phyloP scores from a whole-genome alignment of 192 early-diverging fungal species.

The Chytriomyces confervae region DNA sequence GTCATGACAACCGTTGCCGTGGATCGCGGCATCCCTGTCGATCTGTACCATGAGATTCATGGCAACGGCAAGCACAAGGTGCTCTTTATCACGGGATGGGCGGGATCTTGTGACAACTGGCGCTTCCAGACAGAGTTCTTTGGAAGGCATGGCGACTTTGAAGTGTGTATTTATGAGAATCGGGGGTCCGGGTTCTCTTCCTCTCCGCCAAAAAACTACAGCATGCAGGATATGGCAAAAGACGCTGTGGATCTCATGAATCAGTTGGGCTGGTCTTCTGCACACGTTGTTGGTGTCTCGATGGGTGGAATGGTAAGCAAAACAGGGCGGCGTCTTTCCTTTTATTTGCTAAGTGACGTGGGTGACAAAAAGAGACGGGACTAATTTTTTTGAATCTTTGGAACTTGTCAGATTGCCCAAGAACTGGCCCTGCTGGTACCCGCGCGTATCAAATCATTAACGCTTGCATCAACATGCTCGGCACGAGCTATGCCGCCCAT shows the following conservation, averaged over 20 bases:
- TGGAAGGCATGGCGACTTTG: slow-evolving; percentile 68
- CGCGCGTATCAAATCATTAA: slow-evolving; percentile 57
- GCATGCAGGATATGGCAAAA: slow-evolving; percentile 77
- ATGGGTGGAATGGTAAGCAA: slow-evolving; percentile 77
- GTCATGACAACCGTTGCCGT: slow-evolving; percentile 28
- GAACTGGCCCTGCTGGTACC: slow-evolving; percentile 67
- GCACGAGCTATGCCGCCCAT: slow-evolving; percentile 39
- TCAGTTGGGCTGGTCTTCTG: slow-evolving; percentile 71
- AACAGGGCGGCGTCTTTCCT: not conserved
- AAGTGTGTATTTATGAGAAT: slow-evolving; percentile 83
- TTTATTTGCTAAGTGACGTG: not conserved
- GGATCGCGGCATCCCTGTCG: slow-evolving; percentile 45
- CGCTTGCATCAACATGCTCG: slow-evolving; percentile 62
- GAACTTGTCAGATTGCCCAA: slow-evolving; percentile 61
- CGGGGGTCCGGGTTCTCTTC: slow-evolving; percentile 71
- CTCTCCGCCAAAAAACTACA: slow-evolving; percentile 18
- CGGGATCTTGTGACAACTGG: slow-evolving; percentile 44
- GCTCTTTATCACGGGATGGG: slow-evolving; percentile 70
- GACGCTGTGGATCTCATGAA: slow-evolving; percentile 72
- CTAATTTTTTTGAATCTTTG: too few species aligned
- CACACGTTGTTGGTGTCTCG: slow-evolving; percentile 80
- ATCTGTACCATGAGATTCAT: slow-evolving; percentile 80
- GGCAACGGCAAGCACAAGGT: slow-evolving; percentile 72
- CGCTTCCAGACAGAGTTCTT: slow-evolving; percentile 69
- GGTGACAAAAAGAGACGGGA: not conserved